These are phyloP conservation scores for Limnomonas spitsbergensis DNA, from an alignment of 139 green algal species.

Conservation along the genomic window DNA sequence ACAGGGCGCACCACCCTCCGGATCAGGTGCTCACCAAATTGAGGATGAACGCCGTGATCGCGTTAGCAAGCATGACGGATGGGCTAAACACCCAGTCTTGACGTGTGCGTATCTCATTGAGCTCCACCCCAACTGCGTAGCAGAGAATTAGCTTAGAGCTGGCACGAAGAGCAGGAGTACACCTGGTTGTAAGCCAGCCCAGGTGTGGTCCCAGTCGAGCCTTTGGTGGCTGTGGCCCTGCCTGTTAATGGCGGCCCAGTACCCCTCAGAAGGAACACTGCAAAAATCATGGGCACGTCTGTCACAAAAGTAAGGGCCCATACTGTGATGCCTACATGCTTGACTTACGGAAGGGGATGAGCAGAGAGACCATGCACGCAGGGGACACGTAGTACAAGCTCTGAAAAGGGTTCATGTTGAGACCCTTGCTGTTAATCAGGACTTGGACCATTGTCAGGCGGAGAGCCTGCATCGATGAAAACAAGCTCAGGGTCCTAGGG, in stretches of 20 bases:
- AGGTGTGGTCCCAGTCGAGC: too few species aligned
- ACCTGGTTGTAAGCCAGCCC: too few species aligned
- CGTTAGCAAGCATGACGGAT: constrained; percentile 84
- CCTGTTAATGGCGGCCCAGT: too few species aligned
- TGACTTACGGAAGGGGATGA: constrained; percentile 67
- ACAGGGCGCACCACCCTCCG: not conserved
- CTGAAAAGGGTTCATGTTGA: constrained; percentile 84
- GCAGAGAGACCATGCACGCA: constrained; percentile 71
- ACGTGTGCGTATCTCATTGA: constrained; percentile 32
- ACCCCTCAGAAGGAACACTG: too few species aligned
- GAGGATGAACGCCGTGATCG: constrained; percentile 77
- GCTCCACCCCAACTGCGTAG: constrained; percentile 48
- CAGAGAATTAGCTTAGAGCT: not conserved
- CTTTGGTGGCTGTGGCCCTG: too few species aligned
- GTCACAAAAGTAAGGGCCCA: too few species aligned
- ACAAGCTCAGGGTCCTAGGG: not conserved
- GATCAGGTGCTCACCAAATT: constrained; percentile 56
- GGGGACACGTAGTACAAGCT: constrained; percentile 89
- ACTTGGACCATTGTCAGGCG: constrained; percentile 86
- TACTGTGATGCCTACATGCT: not conserved
- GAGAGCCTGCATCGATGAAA: constrained; percentile 64
- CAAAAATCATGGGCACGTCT: too few species aligned
- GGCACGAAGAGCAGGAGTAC: not conserved
- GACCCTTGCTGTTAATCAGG: constrained; percentile 80
- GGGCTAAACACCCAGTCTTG: constrained; percentile 58